Evolutionary conservation across 257 asterid genomes (phyloP), one percentile per base, ranked within the genome.

Genomic region (Knoxia roxburghii): DNA sequence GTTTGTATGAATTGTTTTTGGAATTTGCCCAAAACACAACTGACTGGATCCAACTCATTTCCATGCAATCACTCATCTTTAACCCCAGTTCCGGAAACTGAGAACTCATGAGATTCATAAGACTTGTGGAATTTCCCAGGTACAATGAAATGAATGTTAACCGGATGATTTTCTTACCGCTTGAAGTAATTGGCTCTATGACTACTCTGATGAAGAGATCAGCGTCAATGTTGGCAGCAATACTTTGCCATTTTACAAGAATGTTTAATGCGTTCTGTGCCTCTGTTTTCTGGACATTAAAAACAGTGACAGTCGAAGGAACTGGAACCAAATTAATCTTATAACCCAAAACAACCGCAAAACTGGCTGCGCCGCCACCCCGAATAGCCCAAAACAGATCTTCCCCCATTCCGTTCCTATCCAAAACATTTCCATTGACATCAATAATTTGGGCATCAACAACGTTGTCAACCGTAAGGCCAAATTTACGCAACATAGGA

Each of bases 381-480:
- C 62, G 57, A 4, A 73, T 66, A n/a, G 77, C 77, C 77, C 77
- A 73, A 17, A 66, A 73, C 23, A 82, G 78, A 58, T 82, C 87
- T 72, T 82, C 87, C 4, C 86, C 80, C 86, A 82, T 82, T 26
- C 67, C 68, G 9, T 67, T 35, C 40, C 87, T 50, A 49, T 74
- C 76, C 63, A 79, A 55, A 73, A 79, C 57, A 64, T 72, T 69
- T n/a, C 85, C 87, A 3, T 68, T 70, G 2, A 68, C 76, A 68
- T 79, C 81, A 15, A 83, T 75, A 14, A 83, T 74, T 23, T 62
- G 59, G 3, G 82, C 88, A 58, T 83, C 85, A 20, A 73, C 10
- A 37, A 83, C 75, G 48, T 83, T 79, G 11, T 83, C 85, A 0
- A 78, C 82, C 0, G 81, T 6, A 5, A 83, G 67, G 4, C 88